Base-by-base conservation (phyloP, 208 protist genomes). In the Acanthamoeba rhysodes region DNA sequence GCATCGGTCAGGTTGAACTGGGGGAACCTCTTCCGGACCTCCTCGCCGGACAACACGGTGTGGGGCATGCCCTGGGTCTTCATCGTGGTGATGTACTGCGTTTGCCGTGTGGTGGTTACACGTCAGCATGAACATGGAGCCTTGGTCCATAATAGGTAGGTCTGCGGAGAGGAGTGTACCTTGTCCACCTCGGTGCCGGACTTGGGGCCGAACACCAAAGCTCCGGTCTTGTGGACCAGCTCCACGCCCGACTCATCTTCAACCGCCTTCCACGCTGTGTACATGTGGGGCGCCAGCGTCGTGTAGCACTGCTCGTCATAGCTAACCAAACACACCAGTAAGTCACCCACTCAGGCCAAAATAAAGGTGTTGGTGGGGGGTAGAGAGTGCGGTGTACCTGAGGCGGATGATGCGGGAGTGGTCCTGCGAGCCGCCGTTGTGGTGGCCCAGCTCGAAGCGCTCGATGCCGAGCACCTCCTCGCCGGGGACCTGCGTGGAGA, bases 361-460 rank as follows among this genome's bases (percentile, higher is more conserved):
- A n/a, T n/a, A n/a, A n/a, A 24, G 1, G 6, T 74, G 2, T 2
- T 7, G 70, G 29, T 0, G 70, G 37, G 59, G 16, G 22, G 57
- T 74, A 41, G 37, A 29, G 18, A 78, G 37, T 14, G 70, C 18
- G 70, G 9, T 48, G 9, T 93, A 85, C 53, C 53, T 70, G 18
- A 94, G 91, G 41, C 91, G 64, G 45, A 94, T 94, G 27, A 94
- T 94, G 16, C 91, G 91, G 27, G 91, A 94, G 91, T 94, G 91
- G 29, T 94, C 91, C 91, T 94, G 91, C 74, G 91, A 94, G 48
- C 70, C 50, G n/a, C 91, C 91, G 24, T 94, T 80, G 70, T 55
- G 32, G 70, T 94, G 91, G 70, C 91, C 91, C 70, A 94, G 66
- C 70, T 94, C 72, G 70, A 94, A 94, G 20, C 57, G n/a, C 70